A percentile compares a stretch with the other conserved stretches of the same genome.
phyloP scores from a whole-genome alignment of 805 yeast genomes.

The Candida fluviatilis region DNA sequence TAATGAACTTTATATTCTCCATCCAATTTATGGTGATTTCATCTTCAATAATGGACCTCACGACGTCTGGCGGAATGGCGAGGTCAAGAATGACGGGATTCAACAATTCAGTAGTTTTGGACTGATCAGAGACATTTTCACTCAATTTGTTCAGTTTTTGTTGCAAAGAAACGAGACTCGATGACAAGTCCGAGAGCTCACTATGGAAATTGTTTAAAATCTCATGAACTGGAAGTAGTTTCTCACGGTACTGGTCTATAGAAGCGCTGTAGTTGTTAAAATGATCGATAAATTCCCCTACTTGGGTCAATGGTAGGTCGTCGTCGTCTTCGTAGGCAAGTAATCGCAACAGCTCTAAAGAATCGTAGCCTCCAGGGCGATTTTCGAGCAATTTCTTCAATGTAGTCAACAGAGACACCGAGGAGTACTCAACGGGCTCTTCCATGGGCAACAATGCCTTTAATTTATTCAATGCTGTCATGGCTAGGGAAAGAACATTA shows the following conservation, averaged over 20 bases:
- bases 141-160: constrained; percentile 30
- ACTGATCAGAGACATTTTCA: constrained; percentile 22
- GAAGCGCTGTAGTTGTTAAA: constrained; percentile 22
- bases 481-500: background rate
- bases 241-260: constrained; percentile 26
- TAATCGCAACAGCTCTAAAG: constrained; percentile 13
- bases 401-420: constrained; percentile 8
- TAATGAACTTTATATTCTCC: constrained; percentile 55
- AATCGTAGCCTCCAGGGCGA: background rate
- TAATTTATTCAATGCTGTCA: constrained; percentile 3
- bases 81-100: constrained; percentile 76
- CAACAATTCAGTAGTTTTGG: constrained; percentile 37
- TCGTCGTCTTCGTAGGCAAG: constrained; percentile 7
- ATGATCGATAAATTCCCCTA: constrained; percentile 9
- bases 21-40: constrained; percentile 61
- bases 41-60: constrained; percentile 53
- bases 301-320: constrained; percentile 6
- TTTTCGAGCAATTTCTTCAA: constrained; percentile 6
- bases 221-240: constrained; percentile 47
- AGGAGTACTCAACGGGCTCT: background rate
- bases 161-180: constrained; percentile 29
- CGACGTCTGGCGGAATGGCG: constrained; percentile 69
- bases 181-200: constrained; percentile 37
- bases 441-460: constrained; percentile 1
- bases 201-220: constrained; percentile 54